Evolutionary conservation across 495 filamentous ascomycete species (phyloP).

Genomic region (Penicillium lividum): DNA sequence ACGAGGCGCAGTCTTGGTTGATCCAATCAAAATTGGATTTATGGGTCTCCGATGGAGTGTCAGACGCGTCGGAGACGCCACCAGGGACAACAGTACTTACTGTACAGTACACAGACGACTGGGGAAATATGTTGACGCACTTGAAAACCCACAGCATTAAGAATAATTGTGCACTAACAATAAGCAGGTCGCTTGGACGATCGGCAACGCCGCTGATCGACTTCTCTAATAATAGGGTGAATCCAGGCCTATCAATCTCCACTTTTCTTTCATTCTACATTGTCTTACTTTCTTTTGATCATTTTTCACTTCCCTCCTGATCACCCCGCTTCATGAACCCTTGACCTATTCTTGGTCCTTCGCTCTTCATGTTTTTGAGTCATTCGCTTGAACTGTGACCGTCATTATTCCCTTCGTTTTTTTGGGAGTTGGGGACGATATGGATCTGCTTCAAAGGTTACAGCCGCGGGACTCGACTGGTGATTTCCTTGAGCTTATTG

Average conservation of each 20-base stretch:
- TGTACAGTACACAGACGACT: background rate
- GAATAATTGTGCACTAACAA: too few relatives aligned
- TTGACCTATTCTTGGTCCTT: slow-evolving; percentile 1
- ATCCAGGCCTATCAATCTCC: slow-evolving; percentile 3
- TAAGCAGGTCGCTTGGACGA: background rate
- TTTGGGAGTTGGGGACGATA: slow-evolving; percentile 21
- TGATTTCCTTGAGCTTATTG: slow-evolving; percentile 48
- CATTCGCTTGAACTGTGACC: slow-evolving; percentile 3
- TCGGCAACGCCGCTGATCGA: slow-evolving; percentile 2
- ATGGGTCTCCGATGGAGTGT: slow-evolving; percentile 13
- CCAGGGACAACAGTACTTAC: background rate
- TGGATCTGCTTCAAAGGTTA: slow-evolving; percentile 36
- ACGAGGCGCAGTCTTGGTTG: slow-evolving; percentile 5
- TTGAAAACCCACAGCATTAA: background rate
- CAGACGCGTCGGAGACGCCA: slow-evolving; percentile 8
- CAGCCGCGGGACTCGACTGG: slow-evolving; percentile 27
- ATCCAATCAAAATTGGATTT: background rate
- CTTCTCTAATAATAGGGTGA: slow-evolving; percentile 3
- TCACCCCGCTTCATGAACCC: slow-evolving; percentile 3
- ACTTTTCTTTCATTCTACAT: slow-evolving; percentile 8
- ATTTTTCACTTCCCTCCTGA: background rate
- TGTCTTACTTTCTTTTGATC: slow-evolving; percentile 4
- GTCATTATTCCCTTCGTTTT: slow-evolving; percentile 16
- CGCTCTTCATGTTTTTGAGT: background rate
- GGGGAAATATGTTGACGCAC: slow-evolving; percentile 6